phyloP scores from a whole-genome alignment of 257 asterid genomes.

The Ajuga chamaepitys region DNA sequence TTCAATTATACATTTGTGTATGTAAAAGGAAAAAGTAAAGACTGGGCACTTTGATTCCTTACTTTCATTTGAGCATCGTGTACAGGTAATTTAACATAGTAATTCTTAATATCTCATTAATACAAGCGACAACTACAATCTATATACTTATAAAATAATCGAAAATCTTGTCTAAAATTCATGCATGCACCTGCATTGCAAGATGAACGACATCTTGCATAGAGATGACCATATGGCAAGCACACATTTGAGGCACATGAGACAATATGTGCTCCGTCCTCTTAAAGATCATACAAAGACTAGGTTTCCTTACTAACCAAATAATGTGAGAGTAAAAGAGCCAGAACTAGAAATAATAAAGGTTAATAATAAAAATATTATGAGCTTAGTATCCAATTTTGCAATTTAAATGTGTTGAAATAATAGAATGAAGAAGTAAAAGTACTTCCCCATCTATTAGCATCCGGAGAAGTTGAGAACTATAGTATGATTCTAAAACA shows the following conservation, averaged over 20 bases:
- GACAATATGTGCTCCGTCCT: slow-evolving; percentile 19
- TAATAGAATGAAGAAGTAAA: not conserved
- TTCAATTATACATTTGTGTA: not conserved
- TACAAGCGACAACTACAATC: slow-evolving; percentile 23
- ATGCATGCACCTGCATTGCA: slow-evolving; percentile 28
- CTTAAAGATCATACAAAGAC: slow-evolving; percentile 13
- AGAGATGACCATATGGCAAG: not conserved
- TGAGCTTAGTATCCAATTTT: not conserved
- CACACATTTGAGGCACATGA: slow-evolving; percentile 18
- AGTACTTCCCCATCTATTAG: not conserved
- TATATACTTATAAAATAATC: slow-evolving; percentile 21
- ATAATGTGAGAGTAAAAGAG: not conserved
- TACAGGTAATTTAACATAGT: slow-evolving; percentile 25
- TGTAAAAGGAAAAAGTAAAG: not conserved
- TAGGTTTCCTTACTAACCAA: not conserved
- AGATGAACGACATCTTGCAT: slow-evolving; percentile 19
- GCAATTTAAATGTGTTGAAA: not conserved
- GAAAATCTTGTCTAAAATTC: slow-evolving; percentile 17
- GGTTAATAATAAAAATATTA: not conserved
- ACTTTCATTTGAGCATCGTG: slow-evolving; percentile 27
- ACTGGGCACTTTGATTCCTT: not conserved
- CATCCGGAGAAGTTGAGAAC: not conserved
- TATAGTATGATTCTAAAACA: not conserved
- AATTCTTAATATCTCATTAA: slow-evolving; percentile 30
- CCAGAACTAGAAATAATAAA: not conserved